Conservation (phyloP, 2,329 filamentous ascomycete species). For the Cercospora janseana region DNA sequence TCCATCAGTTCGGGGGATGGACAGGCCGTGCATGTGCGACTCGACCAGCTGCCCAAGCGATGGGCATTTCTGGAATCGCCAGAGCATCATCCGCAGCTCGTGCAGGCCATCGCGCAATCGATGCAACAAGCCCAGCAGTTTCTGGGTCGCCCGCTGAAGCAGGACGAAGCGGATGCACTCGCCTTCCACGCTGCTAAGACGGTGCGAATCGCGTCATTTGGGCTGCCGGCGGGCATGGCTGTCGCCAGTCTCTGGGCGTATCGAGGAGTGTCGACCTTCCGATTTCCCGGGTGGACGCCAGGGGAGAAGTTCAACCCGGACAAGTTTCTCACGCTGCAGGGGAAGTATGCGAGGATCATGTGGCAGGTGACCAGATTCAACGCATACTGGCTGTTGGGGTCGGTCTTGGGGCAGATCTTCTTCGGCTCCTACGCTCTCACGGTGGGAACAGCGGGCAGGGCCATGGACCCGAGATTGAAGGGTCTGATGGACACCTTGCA, state of each 20-base stretch:
- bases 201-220: slow-evolving; percentile 42
- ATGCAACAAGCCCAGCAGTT: slow-evolving; percentile 34
- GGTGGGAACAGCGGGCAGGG: slow-evolving; percentile 36
- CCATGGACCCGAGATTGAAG: slow-evolving; percentile 43
- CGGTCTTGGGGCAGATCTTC: slow-evolving; percentile 37
- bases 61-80: slow-evolving; percentile 35
- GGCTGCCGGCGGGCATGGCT: slow-evolving; percentile 37
- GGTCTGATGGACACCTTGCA: slow-evolving; percentile 40
- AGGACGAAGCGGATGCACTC: slow-evolving; percentile 46
- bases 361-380: slow-evolving; percentile 37
- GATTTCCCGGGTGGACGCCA: slow-evolving; percentile 46
- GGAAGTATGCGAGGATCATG: slow-evolving; percentile 35
- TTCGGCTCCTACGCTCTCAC: slow-evolving; percentile 37
- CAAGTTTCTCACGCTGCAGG: slow-evolving; percentile 36
- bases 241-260: slow-evolving; percentile 39
- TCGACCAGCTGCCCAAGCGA: slow-evolving; percentile 40
- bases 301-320: slow-evolving; percentile 42
- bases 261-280: slow-evolving; percentile 36
- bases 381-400: slow-evolving; percentile 35
- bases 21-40: slow-evolving; percentile 37
- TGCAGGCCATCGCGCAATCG: slow-evolving; percentile 35
- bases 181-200: slow-evolving; percentile 42
- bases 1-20: slow-evolving; percentile 14
- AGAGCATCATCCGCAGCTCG: slow-evolving; percentile 34
- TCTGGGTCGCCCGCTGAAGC: slow-evolving; percentile 40